Evolutionary conservation across 1,284 basidiomycete species (phyloP).

Genomic region (Cryptococcus floricola): DNA sequence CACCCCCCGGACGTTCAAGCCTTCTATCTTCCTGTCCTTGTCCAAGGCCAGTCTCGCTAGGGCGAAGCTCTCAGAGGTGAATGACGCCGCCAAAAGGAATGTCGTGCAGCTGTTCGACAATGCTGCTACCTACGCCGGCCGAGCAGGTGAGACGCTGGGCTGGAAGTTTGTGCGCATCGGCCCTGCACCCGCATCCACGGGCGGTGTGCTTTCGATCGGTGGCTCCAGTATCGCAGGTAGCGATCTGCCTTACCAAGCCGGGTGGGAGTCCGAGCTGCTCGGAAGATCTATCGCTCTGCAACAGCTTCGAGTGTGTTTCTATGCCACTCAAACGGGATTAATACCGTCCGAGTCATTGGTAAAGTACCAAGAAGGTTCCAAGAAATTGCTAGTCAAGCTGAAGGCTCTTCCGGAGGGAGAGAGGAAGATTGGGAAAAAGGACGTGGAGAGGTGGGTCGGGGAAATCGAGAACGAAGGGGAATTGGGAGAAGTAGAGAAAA

Average conservation of each 20-base stretch:
- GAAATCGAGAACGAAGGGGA: conserved; percentile 38
- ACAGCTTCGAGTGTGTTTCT: conserved; percentile 29
- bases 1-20: conserved; percentile 37
- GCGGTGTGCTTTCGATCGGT: conserved; percentile 6
- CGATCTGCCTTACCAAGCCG: conserved; percentile 26
- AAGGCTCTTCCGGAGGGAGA: conserved; percentile 5
- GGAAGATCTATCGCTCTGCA: conserved; percentile 27
- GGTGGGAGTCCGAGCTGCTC: conserved; percentile 44
- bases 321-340: conserved; percentile 16
- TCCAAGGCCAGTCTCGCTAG: conserved; percentile 29
- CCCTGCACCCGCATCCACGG: neutral
- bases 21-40: conserved; percentile 29
- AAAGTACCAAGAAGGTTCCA: conserved; percentile 15
- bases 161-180: conserved; percentile 28
- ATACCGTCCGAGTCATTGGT: conserved; percentile 8
- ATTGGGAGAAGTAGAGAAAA: conserved; percentile 16
- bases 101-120: conserved; percentile 37
- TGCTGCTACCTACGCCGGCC: conserved; percentile 33
- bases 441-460: conserved; percentile 30
- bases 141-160: conserved; percentile 31
- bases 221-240: conserved; percentile 1
- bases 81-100: conserved; percentile 40
- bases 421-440: conserved; percentile 14
- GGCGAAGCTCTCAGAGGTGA: conserved; percentile 29
- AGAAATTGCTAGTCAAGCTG: conserved; percentile 9